Evolutionary conservation across 1,139 yeast genomes (phyloP), one percentile per base, ranked within the genome.

Genomic region (Zygotorulaspora mrakii): DNA sequence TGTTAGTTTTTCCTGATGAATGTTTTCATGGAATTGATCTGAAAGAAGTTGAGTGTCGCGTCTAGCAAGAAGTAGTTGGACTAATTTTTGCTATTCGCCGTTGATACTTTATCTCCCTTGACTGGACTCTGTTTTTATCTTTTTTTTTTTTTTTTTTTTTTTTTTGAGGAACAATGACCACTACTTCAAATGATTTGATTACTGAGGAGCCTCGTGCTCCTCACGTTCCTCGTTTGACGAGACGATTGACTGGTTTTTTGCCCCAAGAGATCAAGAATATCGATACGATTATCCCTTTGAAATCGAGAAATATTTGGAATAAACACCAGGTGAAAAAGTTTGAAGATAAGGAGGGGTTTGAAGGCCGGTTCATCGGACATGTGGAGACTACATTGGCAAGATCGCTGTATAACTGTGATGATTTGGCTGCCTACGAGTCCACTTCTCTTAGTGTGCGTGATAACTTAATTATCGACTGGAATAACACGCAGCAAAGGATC

Each of bases 341-440:
- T 49, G 60, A 67, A 35, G 63, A 71, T 34, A 67, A 69, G 37
- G 82, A 74, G n/a, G 76, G 70, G 26, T 84, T 88, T 58, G 86
- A 87, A 61, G 61, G 68, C 35, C 74, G 74, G 46, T 85, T 89
- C 60, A 84, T 88, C 39, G 76, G 77, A 52, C 95, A 88, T 62
- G 95, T 88, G 33, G 96, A 88, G 66, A 83, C 94, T 32, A 77
- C 91, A 1, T 70, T 89, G 59, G 96, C 95, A 17, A 75, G 96
- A 56, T 86, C 91, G 30, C 69, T 88, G 71, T 86, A 84, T 73
- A 88, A 89, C 61, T 87, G 96, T 67, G 96, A 88, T 62, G 81
- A 82, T 45, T 70, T 87, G 61, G 96, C 95, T 31, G 96, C 96
- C 16, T 89, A 88, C 61, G 94, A 85, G 61, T 95, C 96, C 1